Conservation (phyloP, 345 rosid species). For the Limnanthes douglasii region DNA sequence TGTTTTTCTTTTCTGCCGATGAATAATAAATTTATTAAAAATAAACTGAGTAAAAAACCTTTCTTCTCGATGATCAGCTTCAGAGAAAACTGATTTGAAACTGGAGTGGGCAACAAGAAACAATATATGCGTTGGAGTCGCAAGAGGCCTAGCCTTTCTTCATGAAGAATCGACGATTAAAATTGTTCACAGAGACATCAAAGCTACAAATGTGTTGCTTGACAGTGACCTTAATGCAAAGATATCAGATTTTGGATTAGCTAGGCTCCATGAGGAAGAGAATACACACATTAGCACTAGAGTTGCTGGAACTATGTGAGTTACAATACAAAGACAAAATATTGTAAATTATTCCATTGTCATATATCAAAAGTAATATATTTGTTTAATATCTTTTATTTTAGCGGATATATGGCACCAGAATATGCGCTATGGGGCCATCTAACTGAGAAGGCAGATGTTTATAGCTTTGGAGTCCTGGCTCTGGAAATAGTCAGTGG, state of each 20-base stretch:
- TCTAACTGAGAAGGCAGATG: constrained; percentile 29
- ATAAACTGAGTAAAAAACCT: too few species aligned
- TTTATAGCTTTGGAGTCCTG: constrained; percentile 26
- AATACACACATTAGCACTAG: constrained; percentile 41
- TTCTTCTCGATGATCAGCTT: constrained; percentile 16
- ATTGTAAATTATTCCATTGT: background rate
- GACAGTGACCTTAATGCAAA: constrained; percentile 34
- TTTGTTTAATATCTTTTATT: constrained; percentile 6
- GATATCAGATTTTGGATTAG: constrained; percentile 58
- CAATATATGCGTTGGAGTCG: constrained; percentile 38
- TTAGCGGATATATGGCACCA: constrained; percentile 27
- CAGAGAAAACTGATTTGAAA: constrained; percentile 14
- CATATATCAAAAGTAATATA: background rate
- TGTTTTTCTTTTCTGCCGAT: too few species aligned
- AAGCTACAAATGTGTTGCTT: constrained; percentile 40
- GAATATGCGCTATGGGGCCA: constrained; percentile 28
- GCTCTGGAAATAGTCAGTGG: constrained; percentile 31
- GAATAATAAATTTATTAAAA: too few species aligned
- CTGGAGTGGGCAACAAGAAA: constrained; percentile 36
- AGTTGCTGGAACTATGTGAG: constrained; percentile 59
- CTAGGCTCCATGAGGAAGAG: constrained; percentile 32
- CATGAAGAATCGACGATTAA: constrained; percentile 38
- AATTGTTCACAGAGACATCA: constrained; percentile 58
- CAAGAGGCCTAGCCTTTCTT: constrained; percentile 45
- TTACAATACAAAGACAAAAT: background rate